Evolutionary conservation across 2,329 filamentous ascomycete species (phyloP).

Genomic region (Diaporthe citri): DNA sequence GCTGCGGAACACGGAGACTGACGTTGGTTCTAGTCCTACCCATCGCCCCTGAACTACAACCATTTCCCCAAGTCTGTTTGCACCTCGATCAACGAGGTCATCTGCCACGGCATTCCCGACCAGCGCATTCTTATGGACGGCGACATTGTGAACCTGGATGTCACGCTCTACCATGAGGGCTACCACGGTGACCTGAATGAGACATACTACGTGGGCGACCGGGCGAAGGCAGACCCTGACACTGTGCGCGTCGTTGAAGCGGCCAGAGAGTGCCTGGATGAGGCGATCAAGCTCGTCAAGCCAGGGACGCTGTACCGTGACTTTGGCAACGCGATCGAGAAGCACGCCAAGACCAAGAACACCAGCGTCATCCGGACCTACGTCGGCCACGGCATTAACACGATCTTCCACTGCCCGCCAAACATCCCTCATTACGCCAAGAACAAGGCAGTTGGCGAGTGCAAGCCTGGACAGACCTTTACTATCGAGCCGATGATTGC

Average conservation of each 20-base stretch:
- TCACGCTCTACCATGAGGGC: conserved; percentile 92
- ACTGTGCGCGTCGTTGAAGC: conserved; percentile 92
- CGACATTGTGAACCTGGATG: conserved; percentile 97
- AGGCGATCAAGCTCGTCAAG: conserved; percentile 91
- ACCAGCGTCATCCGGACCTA: conserved; percentile 97
- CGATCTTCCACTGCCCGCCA: conserved; percentile 91
- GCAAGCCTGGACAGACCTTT: conserved; percentile 97
- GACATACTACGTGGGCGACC: conserved; percentile 97
- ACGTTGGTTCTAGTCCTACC: conserved; percentile 77
- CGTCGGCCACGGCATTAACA: conserved; percentile 95
- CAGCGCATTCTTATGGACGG: conserved; percentile 88
- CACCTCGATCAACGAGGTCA: conserved; percentile 96
- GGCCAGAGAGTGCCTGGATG: conserved; percentile 88
- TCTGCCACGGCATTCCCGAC: conserved; percentile 98
- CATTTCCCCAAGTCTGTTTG: conserved; percentile 98
- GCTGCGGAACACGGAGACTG: neutral
- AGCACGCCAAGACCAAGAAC: conserved; percentile 85
- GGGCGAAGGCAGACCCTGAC: conserved; percentile 85
- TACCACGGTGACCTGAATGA: conserved; percentile 98
- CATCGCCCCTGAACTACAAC: conserved; percentile 94
- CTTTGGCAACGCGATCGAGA: conserved; percentile 95
- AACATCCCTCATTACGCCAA: conserved; percentile 98
- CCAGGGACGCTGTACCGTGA: conserved; percentile 93
- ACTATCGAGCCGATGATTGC: conserved; percentile 99
- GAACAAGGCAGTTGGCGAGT: conserved; percentile 95